Evolutionary conservation across 345 rosid genomes (phyloP).

Genomic region (Eutrema yunnanense): DNA sequence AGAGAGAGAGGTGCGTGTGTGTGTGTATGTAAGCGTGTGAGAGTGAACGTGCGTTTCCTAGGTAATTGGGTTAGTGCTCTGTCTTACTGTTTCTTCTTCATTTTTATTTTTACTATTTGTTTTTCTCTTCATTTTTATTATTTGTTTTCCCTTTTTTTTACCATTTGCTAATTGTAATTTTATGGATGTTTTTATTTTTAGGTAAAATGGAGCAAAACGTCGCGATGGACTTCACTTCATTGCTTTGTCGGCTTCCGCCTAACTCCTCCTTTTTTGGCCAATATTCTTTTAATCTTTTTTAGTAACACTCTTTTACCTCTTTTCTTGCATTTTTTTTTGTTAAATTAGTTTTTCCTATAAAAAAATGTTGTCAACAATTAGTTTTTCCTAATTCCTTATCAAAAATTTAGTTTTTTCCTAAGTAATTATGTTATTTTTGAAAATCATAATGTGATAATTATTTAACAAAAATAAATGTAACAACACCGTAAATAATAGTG

Average conservation of each 20-base stretch:
- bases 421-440: not conserved
- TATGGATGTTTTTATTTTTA: not conserved
- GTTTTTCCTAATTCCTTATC: not conserved
- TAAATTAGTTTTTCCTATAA: too few species aligned
- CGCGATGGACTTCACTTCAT: not conserved
- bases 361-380: too few species aligned
- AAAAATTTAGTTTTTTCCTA: not conserved
- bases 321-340: not conserved
- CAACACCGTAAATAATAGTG: not conserved
- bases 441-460: not conserved
- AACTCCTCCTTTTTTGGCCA: not conserved
- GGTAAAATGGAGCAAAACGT: not conserved
- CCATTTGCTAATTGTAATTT: not conserved
- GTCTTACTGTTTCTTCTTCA: constrained; percentile 28
- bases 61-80: constrained; percentile 33
- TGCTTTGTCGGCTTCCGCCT: not conserved
- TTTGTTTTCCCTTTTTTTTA: not conserved
- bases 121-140: not conserved
- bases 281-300: not conserved
- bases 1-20: not conserved
- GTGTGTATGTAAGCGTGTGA: constrained; percentile 12
- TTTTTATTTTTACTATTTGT: not conserved
- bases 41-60: constrained; percentile 37
- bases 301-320: not conserved
- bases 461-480: too few species aligned